These are phyloP conservation scores for Colletotrichum agaves DNA, from an alignment of 2,329 filamentous ascomycete species.

Conservation along the genomic window DNA sequence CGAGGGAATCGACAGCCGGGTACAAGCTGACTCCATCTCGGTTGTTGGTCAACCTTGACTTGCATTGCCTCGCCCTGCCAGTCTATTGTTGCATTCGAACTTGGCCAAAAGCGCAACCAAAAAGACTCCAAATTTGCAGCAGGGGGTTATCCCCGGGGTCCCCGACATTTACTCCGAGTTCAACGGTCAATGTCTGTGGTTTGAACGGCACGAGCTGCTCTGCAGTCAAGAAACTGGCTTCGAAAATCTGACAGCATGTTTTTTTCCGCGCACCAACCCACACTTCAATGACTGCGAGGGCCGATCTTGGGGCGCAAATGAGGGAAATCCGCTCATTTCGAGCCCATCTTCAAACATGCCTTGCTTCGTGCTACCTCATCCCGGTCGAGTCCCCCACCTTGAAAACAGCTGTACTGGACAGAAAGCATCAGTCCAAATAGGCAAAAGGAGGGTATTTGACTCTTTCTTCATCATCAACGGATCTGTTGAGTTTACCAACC, in stretches of 20 bases:
- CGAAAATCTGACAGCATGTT: conserved; percentile 23
- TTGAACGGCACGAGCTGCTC: background rate
- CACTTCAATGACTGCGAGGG: background rate
- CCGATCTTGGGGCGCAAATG: conserved; percentile 11
- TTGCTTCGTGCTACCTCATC: background rate
- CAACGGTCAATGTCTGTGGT: background rate
- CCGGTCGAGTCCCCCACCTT: conserved; percentile 16
- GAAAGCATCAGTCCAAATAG: background rate
- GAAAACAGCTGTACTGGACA: background rate
- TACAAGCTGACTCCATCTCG: conserved; percentile 18
- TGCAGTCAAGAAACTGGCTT: conserved; percentile 18
- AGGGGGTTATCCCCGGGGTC: conserved; percentile 26
- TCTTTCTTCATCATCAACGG: background rate
- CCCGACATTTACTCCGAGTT: conserved; percentile 21
- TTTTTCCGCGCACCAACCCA: background rate
- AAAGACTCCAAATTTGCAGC: conserved; percentile 2
- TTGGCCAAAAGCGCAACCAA: conserved; percentile 2
- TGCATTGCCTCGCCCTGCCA: background rate
- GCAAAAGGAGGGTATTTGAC: background rate
- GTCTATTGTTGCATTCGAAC: background rate
- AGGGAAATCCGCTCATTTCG: conserved; percentile 17
- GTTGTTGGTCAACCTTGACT: conserved; percentile 14
- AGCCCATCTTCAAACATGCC: background rate
- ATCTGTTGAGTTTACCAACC: background rate
- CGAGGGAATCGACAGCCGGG: conserved; percentile 13